Evolutionary conservation across 2,329 filamentous ascomycete species (phyloP).

Genomic region (Ceratocystis destructans): DNA sequence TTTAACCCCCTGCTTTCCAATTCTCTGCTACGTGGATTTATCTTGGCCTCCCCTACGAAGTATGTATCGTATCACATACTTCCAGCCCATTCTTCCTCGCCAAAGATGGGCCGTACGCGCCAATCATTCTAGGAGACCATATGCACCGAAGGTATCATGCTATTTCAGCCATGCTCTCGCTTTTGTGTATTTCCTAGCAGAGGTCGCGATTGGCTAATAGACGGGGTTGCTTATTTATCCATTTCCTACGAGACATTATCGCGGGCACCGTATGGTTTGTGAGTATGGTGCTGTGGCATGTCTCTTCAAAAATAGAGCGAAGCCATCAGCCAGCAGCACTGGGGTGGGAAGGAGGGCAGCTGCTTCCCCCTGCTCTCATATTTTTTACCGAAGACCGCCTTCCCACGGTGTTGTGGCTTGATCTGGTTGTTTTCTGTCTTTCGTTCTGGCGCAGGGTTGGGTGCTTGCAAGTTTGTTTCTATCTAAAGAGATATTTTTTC

Average conservation of each 20-base stretch:
- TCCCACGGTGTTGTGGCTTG: slow-evolving; percentile 6
- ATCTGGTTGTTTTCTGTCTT: slow-evolving; percentile 12
- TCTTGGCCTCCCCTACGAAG: slow-evolving; percentile 1
- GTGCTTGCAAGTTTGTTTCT: slow-evolving; percentile 13
- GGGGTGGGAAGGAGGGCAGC: background rate
- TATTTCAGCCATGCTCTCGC: slow-evolving; percentile 8
- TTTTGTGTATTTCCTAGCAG: slow-evolving; percentile 7
- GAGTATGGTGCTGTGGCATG: background rate
- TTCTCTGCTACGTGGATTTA: background rate
- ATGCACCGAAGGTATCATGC: slow-evolving; percentile 11
- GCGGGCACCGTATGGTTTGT: too few relatives aligned
- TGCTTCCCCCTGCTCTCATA: background rate
- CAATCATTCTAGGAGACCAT: slow-evolving; percentile 1
- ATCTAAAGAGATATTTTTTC: slow-evolving; percentile 14
- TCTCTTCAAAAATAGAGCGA: background rate
- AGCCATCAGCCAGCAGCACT: background rate
- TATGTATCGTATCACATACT: background rate
- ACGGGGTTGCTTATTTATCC: slow-evolving; percentile 21
- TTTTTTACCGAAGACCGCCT: background rate
- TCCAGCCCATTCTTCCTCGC: background rate
- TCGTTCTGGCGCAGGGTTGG: slow-evolving; percentile 15
- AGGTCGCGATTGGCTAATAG: slow-evolving; percentile 5
- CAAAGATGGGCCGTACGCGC: background rate
- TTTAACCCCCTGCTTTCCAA: background rate
- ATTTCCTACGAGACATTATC: background rate